Evolutionary conservation across 352 stramenopile species (phyloP).

Genomic region (Globisporangium nagaii): DNA sequence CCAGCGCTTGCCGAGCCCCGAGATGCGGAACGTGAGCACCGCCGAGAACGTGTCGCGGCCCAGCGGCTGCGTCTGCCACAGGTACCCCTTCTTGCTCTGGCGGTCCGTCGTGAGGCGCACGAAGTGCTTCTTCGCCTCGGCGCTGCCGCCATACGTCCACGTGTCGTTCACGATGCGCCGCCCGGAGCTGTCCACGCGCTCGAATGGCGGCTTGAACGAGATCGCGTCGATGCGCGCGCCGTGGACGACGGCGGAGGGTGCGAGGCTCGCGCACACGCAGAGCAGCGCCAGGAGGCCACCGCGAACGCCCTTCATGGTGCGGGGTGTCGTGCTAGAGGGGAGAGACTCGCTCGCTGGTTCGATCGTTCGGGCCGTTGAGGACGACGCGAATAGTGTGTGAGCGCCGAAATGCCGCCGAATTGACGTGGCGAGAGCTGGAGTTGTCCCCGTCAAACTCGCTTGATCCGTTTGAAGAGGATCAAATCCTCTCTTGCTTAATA

Average conservation of each 20-base stretch:
- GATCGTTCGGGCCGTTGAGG: too few relatives aligned
- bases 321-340: background rate
- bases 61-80: conserved; percentile 66
- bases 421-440: too few relatives aligned
- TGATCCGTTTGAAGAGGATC: too few relatives aligned
- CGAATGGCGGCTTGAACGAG: conserved; percentile 78
- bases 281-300: conserved; percentile 16
- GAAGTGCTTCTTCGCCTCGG: conserved; percentile 84
- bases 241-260: conserved; percentile 7
- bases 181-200: conserved; percentile 53
- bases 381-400: too few relatives aligned
- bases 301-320: conserved; percentile 5
- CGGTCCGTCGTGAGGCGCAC: conserved; percentile 84
- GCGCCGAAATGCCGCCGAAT: too few relatives aligned
- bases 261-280: conserved; percentile 27
- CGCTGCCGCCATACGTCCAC: conserved; percentile 65
- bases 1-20: conserved; percentile 72
- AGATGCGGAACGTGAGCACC: conserved; percentile 81
- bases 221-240: conserved; percentile 47
- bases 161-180: conserved; percentile 68
- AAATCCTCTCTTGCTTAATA: too few relatives aligned
- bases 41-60: conserved; percentile 47
- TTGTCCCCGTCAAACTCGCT: too few relatives aligned
- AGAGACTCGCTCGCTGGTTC: background rate
- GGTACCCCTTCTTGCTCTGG: conserved; percentile 78